Percentiles rank a stretch among this genome's conserved stretches.
These are phyloP conservation scores for Mycosarcoma maydis DNA, from an alignment of 1,284 basidiomycete genomes.

Conservation along the genomic window DNA sequence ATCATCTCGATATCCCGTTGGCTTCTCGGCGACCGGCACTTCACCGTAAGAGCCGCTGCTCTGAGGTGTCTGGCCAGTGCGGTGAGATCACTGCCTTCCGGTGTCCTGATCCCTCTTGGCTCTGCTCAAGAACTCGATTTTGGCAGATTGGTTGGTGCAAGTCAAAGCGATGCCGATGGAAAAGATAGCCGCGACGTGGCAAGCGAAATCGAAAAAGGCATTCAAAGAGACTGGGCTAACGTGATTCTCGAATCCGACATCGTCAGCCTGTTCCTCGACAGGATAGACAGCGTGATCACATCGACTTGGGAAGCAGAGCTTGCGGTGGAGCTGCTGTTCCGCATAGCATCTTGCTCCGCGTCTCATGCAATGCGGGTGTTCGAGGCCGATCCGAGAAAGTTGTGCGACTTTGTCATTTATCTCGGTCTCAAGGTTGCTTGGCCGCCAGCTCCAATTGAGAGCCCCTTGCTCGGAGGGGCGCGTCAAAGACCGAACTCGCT, in stretches of 20 bases:
- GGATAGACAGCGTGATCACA: constrained; percentile 35
- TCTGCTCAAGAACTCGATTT: constrained; percentile 26
- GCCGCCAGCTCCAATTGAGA: constrained; percentile 27
- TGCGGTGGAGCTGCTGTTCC: constrained; percentile 34
- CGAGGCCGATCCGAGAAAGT: constrained; percentile 9
- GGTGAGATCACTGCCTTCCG: constrained; percentile 32
- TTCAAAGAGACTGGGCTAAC: constrained; percentile 45
- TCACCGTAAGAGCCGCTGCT: constrained; percentile 52
- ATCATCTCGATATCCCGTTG: constrained; percentile 48
- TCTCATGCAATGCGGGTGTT: constrained; percentile 23
- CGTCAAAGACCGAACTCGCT: constrained; percentile 2
- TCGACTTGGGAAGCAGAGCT: constrained; percentile 41
- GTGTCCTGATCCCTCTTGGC: constrained; percentile 6
- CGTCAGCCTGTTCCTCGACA: constrained; percentile 27
- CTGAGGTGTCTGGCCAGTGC: constrained; percentile 36
- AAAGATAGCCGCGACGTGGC: constrained; percentile 18
- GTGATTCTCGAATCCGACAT: constrained; percentile 36
- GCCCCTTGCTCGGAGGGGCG: neutral
- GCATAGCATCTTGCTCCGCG: constrained; percentile 41
- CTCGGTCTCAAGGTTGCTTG: constrained; percentile 41
- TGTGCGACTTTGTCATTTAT: constrained; percentile 34
- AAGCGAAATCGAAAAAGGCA: constrained; percentile 30
- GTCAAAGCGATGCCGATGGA: neutral
- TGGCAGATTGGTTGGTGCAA: constrained; percentile 7
- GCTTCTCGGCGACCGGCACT: constrained; percentile 53